These are phyloP conservation scores for Phytomonas sp. DNA, from an alignment of 208 protist species.

Conservation along the genomic window DNA sequence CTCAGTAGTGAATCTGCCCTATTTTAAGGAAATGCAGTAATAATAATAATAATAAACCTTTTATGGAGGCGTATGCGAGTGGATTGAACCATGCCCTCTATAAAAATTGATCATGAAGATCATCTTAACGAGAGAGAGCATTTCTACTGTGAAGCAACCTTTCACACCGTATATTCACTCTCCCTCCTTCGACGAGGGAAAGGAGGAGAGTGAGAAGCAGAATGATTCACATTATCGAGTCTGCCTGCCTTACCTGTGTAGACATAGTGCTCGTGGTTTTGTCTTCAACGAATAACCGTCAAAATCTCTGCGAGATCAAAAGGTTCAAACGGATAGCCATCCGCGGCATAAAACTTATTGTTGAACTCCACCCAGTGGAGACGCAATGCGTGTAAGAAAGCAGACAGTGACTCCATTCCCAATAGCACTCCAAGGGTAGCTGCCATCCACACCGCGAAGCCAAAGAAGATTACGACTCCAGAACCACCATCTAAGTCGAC, in stretches of 20 bases:
- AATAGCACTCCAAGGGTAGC: slow-evolving; percentile 96
- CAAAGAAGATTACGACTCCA: slow-evolving; percentile 80
- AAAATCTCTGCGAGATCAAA: slow-evolving; percentile 81
- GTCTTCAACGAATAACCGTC: slow-evolving; percentile 19
- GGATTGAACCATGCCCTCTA: not conserved
- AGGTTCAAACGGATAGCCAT: slow-evolving; percentile 87
- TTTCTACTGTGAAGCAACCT: no score
- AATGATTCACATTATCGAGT: not conserved
- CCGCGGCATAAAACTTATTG: slow-evolving; percentile 96
- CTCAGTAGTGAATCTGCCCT: not conserved
- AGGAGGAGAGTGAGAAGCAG: not conserved
- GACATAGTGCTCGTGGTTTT: not conserved
- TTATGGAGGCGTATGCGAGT: not conserved
- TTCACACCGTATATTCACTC: no score
- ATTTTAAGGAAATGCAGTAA: not conserved
- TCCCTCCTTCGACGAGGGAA: not conserved
- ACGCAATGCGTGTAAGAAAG: slow-evolving; percentile 98
- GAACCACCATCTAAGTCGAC: slow-evolving; percentile 50
- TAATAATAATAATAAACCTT: not conserved
- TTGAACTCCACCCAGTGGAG: slow-evolving; percentile 97
- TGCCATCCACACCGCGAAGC: slow-evolving; percentile 92
- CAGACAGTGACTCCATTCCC: slow-evolving; percentile 98
- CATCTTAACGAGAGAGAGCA: not conserved
- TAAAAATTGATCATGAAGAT: not conserved
- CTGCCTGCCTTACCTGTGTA: not conserved